These are phyloP conservation scores for Botrytis paeoniae DNA, from an alignment of 2,329 filamentous ascomycete genomes.

Conservation along the genomic window DNA sequence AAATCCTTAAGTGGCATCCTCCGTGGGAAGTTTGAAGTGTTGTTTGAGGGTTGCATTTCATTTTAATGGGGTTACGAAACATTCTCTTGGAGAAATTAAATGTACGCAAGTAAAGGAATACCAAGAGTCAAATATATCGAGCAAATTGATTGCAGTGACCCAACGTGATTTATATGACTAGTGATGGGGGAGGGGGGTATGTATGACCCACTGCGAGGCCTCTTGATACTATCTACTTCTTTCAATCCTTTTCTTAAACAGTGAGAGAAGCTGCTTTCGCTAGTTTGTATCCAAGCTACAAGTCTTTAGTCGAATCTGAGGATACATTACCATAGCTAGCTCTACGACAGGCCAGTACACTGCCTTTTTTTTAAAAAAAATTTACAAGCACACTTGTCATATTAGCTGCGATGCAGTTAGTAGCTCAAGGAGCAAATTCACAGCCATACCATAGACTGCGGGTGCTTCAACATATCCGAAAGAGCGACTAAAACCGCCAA, in stretches of 20 bases:
- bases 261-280: not conserved
- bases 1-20: too few relatives aligned
- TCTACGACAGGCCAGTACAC: not conserved
- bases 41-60: not conserved
- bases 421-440: not conserved
- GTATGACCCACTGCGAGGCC: not conserved
- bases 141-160: not conserved
- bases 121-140: not conserved
- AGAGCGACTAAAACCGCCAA: not conserved
- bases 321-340: not conserved
- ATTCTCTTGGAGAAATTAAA: accelerated
- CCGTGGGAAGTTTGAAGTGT: too few relatives aligned
- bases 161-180: not conserved
- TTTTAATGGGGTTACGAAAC: not conserved
- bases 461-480: not conserved
- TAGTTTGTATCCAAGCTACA: not conserved
- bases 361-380: too few relatives aligned
- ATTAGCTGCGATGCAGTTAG: not conserved
- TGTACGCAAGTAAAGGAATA: not conserved
- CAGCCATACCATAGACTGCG: not conserved
- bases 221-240: not conserved
- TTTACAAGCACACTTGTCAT: not conserved
- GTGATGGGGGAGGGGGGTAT: not conserved
- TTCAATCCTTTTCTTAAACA: not conserved
- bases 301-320: not conserved